A percentile compares a stretch with the other conserved stretches of the same genome.
Evolutionary conservation across 2,329 filamentous ascomycete species (phyloP).

Genomic region (Nothophoma quercina): DNA sequence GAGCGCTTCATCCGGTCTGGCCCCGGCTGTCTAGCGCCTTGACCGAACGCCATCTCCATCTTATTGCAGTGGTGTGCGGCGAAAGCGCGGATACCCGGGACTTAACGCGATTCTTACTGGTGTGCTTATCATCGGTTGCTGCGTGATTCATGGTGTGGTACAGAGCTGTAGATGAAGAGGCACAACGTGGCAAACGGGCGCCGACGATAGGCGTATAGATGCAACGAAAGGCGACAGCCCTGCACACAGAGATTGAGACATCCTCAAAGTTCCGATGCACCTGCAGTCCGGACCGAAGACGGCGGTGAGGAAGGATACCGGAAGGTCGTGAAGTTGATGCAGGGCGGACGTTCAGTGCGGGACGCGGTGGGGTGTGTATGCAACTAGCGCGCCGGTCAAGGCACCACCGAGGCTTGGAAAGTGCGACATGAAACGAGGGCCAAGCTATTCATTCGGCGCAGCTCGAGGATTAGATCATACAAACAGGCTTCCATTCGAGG

Average conservation of each 20-base stretch:
- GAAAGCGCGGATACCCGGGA: constrained; percentile 14
- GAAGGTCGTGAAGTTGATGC: constrained; percentile 1
- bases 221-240: not conserved
- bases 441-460: not conserved
- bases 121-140: constrained; percentile 7
- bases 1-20: constrained; percentile 10
- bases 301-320: constrained; percentile 5
- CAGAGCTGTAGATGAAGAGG: not conserved
- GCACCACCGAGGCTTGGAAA: constrained; percentile 7
- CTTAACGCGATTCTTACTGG: constrained; percentile 18
- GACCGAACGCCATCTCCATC: constrained; percentile 11
- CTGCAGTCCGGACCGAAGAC: no score
- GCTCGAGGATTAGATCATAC: no score
- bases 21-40: constrained; percentile 16
- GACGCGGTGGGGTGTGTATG: constrained; percentile 2
- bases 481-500: no score
- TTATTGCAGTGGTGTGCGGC: constrained; percentile 13
- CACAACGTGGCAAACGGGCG: constrained; percentile 1
- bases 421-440: not conserved
- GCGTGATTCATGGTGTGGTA: not conserved
- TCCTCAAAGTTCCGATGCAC: no score
- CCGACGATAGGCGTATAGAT: not conserved
- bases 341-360: constrained; percentile 11
- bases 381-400: constrained; percentile 8
- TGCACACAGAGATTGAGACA: not conserved